These are phyloP conservation scores for Daldinia sp. DNA, from an alignment of 2,329 filamentous ascomycete species.

Conservation along the genomic window DNA sequence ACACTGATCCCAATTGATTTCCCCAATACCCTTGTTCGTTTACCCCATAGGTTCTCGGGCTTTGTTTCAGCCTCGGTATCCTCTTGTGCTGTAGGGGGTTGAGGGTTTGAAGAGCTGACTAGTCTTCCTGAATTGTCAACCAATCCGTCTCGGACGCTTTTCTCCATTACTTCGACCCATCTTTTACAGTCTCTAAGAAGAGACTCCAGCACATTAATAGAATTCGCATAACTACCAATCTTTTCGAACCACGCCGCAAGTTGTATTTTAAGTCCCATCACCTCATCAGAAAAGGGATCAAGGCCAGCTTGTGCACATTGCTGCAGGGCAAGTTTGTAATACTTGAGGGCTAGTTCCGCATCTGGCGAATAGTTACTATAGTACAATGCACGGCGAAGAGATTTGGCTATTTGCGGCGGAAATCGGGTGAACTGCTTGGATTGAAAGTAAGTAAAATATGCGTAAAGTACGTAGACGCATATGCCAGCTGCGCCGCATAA, in stretches of 20 bases:
- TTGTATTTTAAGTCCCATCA: constrained; percentile 87
- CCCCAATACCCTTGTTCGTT: constrained; percentile 72
- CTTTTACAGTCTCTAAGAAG: constrained; percentile 72
- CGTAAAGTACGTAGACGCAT: constrained; percentile 51
- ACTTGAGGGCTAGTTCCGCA: constrained; percentile 78
- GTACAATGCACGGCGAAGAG: constrained; percentile 84
- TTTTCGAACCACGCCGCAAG: constrained; percentile 82
- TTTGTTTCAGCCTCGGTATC: constrained; percentile 33
- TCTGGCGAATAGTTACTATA: constrained; percentile 82
- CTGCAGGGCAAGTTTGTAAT: constrained; percentile 81
- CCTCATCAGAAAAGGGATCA: constrained; percentile 90
- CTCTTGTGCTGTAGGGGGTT: constrained; percentile 22
- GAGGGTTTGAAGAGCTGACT: constrained; percentile 26
- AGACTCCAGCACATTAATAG: constrained; percentile 81
- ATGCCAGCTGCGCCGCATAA: constrained; percentile 47
- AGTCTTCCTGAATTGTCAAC: constrained; percentile 52
- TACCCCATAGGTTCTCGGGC: constrained; percentile 61
- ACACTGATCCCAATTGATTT: constrained; percentile 79
- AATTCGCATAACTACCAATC: constrained; percentile 72
- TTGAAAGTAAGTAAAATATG: constrained; percentile 65
- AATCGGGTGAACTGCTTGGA: constrained; percentile 63
- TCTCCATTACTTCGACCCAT: constrained; percentile 66
- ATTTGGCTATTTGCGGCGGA: constrained; percentile 76
- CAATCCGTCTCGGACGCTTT: constrained; percentile 57
- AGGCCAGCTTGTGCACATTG: constrained; percentile 77